These are phyloP conservation scores for Cadophora sp. DNA, from an alignment of 2,329 filamentous ascomycete genomes.

Conservation along the genomic window DNA sequence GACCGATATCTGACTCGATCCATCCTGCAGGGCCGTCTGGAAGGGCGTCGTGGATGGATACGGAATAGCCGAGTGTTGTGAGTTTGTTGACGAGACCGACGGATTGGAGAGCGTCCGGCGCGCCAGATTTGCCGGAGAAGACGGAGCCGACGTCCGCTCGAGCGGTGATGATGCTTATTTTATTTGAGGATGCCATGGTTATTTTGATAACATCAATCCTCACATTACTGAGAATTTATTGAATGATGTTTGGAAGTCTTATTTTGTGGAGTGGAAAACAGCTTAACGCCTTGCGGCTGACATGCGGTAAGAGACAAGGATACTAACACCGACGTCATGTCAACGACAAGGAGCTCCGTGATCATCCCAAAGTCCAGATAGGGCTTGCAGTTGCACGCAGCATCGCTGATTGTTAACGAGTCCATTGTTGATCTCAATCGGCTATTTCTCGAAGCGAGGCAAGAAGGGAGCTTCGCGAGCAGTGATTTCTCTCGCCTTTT, in stretches of 20 bases:
- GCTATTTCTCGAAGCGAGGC: background rate
- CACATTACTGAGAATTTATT: too few species aligned
- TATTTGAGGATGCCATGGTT: background rate
- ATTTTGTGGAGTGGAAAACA: too few species aligned
- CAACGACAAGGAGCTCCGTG: background rate
- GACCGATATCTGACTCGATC: background rate
- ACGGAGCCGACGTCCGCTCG: constrained; percentile 2
- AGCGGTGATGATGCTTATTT: background rate
- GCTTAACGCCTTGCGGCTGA: background rate
- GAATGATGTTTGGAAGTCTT: too few species aligned
- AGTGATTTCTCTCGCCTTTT: too few species aligned
- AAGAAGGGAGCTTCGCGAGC: background rate
- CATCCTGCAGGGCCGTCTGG: background rate
- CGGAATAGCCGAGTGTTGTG: background rate
- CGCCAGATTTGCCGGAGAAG: background rate
- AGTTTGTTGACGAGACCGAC: background rate
- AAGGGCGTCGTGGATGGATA: background rate
- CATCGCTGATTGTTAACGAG: too few species aligned
- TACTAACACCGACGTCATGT: background rate
- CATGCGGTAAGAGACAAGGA: background rate
- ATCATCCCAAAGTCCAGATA: too few species aligned
- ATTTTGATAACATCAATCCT: too few species aligned
- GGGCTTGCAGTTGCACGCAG: too few species aligned
- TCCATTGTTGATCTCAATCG: background rate
- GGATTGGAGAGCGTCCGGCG: background rate